These are phyloP conservation scores for Elsinoe perseae DNA, from an alignment of 2,329 filamentous ascomycete species.

Conservation along the genomic window DNA sequence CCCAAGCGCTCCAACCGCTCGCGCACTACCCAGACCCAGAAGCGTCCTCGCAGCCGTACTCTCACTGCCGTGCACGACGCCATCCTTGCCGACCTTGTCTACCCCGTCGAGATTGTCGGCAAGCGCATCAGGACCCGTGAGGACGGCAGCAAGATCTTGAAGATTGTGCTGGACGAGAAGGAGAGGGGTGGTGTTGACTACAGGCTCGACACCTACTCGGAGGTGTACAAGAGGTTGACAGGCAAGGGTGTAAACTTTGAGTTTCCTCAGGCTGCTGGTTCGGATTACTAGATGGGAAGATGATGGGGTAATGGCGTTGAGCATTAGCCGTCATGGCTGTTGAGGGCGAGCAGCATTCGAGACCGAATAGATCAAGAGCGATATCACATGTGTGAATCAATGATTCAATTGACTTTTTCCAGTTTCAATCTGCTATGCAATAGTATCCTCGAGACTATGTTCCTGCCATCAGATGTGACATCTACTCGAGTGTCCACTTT, in stretches of 20 bases:
- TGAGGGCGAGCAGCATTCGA: neutral
- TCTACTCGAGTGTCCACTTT: slow-evolving; percentile 58
- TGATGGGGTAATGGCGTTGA: neutral
- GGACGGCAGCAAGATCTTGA: slow-evolving; percentile 96
- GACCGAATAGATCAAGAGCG: neutral
- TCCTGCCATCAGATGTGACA: neutral
- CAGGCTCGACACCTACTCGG: slow-evolving; percentile 97
- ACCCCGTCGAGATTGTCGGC: slow-evolving; percentile 99
- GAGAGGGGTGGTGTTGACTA: slow-evolving; percentile 99
- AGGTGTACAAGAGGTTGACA: slow-evolving; percentile 97
- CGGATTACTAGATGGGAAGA: slow-evolving; percentile 55
- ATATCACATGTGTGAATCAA: neutral
- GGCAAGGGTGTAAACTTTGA: slow-evolving; percentile 96
- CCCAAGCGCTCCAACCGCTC: slow-evolving; percentile 97
- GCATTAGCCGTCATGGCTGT: neutral
- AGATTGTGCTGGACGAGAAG: slow-evolving; percentile 99
- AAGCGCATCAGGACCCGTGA: slow-evolving; percentile 98
- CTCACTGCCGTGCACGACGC: slow-evolving; percentile 98
- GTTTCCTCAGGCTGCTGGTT: slow-evolving; percentile 80
- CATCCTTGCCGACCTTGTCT: slow-evolving; percentile 96
- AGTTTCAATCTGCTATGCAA: neutral
- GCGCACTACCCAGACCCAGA: slow-evolving; percentile 94
- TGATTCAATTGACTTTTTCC: neutral
- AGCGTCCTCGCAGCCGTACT: slow-evolving; percentile 95
- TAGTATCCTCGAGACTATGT: neutral